phyloP scores from a whole-genome alignment of 257 asterid species.

The Nicotiana tomentosiformis region DNA sequence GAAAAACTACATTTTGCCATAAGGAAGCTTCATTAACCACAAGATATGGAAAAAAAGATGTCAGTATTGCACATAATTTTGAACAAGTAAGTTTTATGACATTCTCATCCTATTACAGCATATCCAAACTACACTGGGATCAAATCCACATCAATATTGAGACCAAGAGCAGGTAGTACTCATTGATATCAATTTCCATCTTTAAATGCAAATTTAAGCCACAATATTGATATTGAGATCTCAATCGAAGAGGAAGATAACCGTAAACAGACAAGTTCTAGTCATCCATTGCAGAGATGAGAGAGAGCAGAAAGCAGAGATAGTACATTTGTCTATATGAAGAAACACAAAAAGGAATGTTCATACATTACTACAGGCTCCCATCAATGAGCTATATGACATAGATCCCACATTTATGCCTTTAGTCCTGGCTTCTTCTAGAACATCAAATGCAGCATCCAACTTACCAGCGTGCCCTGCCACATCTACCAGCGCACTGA shows the following conservation, averaged over 20 bases:
- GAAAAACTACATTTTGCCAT: background rate
- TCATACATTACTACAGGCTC: conserved; percentile 94
- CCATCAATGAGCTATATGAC: conserved; percentile 97
- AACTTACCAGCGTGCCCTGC: conserved; percentile 95
- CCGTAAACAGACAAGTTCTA: conserved; percentile 3
- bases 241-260: background rate
- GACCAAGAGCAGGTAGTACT: background rate
- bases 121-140: background rate
- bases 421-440: conserved; percentile 65
- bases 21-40: background rate
- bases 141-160: background rate
- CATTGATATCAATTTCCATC: background rate
- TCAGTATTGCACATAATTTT: background rate
- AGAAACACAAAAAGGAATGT: background rate
- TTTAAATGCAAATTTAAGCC: background rate
- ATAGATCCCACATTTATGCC: conserved; percentile 75
- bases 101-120: background rate
- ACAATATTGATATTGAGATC: background rate
- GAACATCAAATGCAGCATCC: conserved; percentile 88
- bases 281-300: background rate
- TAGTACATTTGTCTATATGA: background rate
- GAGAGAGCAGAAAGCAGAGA: background rate
- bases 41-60: background rate
- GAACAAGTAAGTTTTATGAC: background rate
- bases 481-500: conserved; percentile 93